Evolutionary conservation across 164 flowering plant species (phyloP).

Genomic region (Cinnamomum chago): DNA sequence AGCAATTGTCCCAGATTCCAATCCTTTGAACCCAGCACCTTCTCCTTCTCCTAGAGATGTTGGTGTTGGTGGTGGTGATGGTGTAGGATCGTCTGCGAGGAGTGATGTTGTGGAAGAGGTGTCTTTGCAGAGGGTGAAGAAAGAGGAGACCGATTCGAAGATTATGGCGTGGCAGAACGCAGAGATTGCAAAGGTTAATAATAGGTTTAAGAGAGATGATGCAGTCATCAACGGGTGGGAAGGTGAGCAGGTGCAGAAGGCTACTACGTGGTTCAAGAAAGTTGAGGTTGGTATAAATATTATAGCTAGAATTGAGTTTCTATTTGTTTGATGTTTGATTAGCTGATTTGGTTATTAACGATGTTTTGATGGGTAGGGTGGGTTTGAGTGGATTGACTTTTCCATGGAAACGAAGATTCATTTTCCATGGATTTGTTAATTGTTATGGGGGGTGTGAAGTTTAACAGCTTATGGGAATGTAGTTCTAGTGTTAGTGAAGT

Average conservation of each 20-base stretch:
- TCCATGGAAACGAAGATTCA: too few species aligned
- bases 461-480: too few species aligned
- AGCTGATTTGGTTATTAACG: too few species aligned
- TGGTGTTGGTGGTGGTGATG: neutral
- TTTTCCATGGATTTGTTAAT: too few species aligned
- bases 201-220: constrained; percentile 87
- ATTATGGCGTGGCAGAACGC: constrained; percentile 90
- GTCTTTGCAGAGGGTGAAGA: constrained; percentile 69
- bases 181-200: constrained; percentile 79
- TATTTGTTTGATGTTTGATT: too few species aligned
- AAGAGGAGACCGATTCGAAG: constrained; percentile 89
- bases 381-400: too few species aligned
- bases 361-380: too few species aligned
- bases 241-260: constrained; percentile 65
- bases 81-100: neutral
- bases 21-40: constrained; percentile 21
- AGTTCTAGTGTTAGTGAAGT: too few species aligned
- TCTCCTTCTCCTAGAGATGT: constrained; percentile 19
- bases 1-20: constrained; percentile 41
- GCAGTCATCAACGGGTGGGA: constrained; percentile 84
- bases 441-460: too few species aligned
- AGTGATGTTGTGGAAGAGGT: constrained; percentile 18
- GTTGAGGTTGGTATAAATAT: constrained; percentile 54
- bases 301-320: neutral
- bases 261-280: constrained; percentile 83